Percentiles rank a stretch among this genome's conserved stretches.
Conservation (phyloP, 352 stramenopile genomes). For the Globisporangium alternatum region DNA sequence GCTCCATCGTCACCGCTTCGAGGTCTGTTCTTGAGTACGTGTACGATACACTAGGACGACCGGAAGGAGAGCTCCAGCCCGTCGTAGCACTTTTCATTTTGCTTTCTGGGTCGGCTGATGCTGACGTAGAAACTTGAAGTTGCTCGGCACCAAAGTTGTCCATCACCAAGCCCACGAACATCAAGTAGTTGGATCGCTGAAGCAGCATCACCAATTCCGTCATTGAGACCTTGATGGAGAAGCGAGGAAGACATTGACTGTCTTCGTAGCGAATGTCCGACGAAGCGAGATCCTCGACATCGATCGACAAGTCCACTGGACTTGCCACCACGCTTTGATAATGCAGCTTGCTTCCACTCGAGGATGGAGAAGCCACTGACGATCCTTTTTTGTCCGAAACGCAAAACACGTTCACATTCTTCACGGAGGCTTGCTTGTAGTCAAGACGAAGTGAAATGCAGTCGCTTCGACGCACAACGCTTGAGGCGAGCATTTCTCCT, state of each 20-base stretch:
- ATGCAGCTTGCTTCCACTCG: background rate
- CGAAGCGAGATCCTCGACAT: conserved; percentile 68
- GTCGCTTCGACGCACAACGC: conserved; percentile 40
- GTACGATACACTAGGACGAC: conserved; percentile 67
- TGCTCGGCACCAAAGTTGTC: conserved; percentile 78
- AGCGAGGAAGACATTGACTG: conserved; percentile 47
- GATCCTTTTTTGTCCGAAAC: background rate
- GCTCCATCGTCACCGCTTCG: conserved; percentile 59
- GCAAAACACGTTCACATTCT: conserved; percentile 56
- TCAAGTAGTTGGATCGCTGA: conserved; percentile 45
- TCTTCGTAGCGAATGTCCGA: conserved; percentile 37
- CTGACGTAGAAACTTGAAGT: conserved; percentile 23
- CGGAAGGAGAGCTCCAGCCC: conserved; percentile 20
- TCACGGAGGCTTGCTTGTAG: conserved; percentile 40
- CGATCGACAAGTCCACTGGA: conserved; percentile 49
- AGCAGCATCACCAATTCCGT: conserved; percentile 24
- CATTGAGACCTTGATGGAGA: conserved; percentile 44
- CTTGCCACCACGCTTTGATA: conserved; percentile 28
- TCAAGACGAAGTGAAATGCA: conserved; percentile 26
- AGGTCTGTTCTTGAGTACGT: conserved; percentile 68
- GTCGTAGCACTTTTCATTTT: background rate
- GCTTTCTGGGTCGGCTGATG: background rate
- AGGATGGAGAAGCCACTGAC: conserved; percentile 19
- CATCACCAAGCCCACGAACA: conserved; percentile 54
- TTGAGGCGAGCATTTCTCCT: conserved; percentile 21